Evolutionary conservation across 2,329 filamentous ascomycete species (phyloP), one percentile per base, ranked within the genome.

Genomic region (Chrysoporthe cubensis): DNA sequence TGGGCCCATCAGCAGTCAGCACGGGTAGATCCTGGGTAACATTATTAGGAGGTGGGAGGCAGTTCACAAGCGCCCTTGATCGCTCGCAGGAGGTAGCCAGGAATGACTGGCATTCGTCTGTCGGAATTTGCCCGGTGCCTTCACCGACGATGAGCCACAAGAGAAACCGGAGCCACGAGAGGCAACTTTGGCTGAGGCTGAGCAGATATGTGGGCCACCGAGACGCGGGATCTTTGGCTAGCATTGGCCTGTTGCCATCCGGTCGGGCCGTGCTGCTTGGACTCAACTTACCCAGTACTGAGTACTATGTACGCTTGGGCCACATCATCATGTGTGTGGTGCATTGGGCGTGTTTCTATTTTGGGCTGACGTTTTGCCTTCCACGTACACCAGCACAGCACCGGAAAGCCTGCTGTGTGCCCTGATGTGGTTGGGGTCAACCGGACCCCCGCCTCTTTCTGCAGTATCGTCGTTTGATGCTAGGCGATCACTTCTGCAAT

Each of bases 301-400:
- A 26, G 26, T 26, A 26, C 26, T 26, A 26, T 26, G 26, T 26
- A 26, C 7, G 34, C 54, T n/a, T 34, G 50, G 50, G 46, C 46
- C n/a, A 48, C 46, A 21, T 21, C 9, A 57, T 34, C 32, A 11
- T 37, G 4, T 40, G 52, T 13, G 26, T 18, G 26, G 43, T 46
- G 59, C 59, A 50, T 62, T 50, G 59, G 59, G 26, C 26, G 16
- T 48, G 59, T 62, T 62, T 62, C 59, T 62, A 62, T 62, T 62
- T 48, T 62, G 18, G 44, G 37, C 32, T 42, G 13, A 46, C n/a
- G 3, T 46, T 46, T 44, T 48, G 58, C 13, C n/a, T 60, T 32
- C 44, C 44, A 26, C 26, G 26, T 18, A 13, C 48, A 26, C 21
- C 21, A 3, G 9, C 13, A 52, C 59, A 26, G 59, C 43, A 46